These are phyloP conservation scores for Daldinia childiae DNA, from an alignment of 495 filamentous ascomycete genomes.

Conservation along the genomic window DNA sequence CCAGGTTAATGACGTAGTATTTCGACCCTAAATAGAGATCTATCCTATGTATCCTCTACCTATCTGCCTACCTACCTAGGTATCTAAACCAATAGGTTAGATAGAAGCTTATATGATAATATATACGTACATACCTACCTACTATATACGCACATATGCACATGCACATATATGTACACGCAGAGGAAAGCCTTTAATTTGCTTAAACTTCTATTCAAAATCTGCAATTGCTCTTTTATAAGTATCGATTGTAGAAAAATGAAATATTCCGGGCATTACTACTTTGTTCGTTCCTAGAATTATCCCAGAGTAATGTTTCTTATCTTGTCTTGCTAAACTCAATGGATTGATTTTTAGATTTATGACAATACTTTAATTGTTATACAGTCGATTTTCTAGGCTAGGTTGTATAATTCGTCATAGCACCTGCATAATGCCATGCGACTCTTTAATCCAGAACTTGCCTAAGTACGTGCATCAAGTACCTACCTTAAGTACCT, in stretches of 20 bases:
- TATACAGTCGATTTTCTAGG: background rate
- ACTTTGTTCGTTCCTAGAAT: background rate
- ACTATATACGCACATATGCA: background rate
- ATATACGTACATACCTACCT: slow-evolving; percentile 19
- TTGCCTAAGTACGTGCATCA: slow-evolving; percentile 14
- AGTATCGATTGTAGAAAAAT: background rate
- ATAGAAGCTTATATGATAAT: slow-evolving; percentile 1
- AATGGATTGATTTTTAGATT: background rate
- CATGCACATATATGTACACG: background rate
- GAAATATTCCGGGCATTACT: background rate
- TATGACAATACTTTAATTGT: background rate
- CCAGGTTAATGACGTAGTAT: slow-evolving; percentile 36
- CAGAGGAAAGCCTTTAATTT: background rate
- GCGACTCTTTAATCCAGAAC: slow-evolving; percentile 31
- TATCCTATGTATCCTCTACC: too few relatives aligned
- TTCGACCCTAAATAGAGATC: slow-evolving; percentile 24
- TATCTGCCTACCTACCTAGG: background rate
- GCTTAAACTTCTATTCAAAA: background rate
- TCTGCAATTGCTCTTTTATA: background rate
- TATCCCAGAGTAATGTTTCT: background rate
- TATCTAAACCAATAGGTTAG: background rate
- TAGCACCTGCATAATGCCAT: slow-evolving; percentile 43
- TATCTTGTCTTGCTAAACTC: background rate
- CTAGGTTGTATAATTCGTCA: slow-evolving; percentile 42
- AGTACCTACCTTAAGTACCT: too few relatives aligned